Conservation (phyloP, 2,329 filamentous ascomycete genomes). For the Beauveria asiatica region DNA sequence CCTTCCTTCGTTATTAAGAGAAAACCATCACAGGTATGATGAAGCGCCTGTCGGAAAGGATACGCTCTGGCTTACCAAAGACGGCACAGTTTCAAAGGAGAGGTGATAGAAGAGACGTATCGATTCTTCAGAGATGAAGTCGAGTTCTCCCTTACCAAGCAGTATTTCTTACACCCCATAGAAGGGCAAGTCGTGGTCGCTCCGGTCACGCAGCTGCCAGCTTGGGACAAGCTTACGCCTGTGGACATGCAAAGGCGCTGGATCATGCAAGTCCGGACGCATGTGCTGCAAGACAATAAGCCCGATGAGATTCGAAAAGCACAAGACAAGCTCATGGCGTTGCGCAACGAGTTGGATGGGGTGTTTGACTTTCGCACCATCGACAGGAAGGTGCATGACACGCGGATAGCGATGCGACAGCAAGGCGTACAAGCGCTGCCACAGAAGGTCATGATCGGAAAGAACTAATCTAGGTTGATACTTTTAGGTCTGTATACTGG, state of each 20-base stretch:
- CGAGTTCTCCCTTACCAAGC: constrained; percentile 44
- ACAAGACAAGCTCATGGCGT: constrained; percentile 39
- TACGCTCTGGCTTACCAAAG: not conserved
- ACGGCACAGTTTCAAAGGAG: constrained; percentile 38
- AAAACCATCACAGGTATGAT: constrained; percentile 45
- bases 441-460: constrained; percentile 28
- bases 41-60: too few species aligned
- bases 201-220: constrained; percentile 28
- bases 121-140: constrained; percentile 45
- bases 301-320: constrained; percentile 49
- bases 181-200: constrained; percentile 13
- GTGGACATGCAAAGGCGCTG: constrained; percentile 43
- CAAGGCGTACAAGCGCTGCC: constrained; percentile 31
- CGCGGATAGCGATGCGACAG: constrained; percentile 33
- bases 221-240: constrained; percentile 38
- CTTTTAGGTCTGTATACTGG: too few species aligned
- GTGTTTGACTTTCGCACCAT: constrained; percentile 44
- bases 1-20: constrained; percentile 38
- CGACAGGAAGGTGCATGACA: constrained; percentile 46
- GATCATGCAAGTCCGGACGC: constrained; percentile 45
- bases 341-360: constrained; percentile 39
- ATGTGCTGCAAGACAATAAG: constrained; percentile 48
- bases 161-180: constrained; percentile 33
- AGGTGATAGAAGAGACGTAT: constrained; percentile 45
- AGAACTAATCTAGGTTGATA: constrained; percentile 12